These are phyloP conservation scores for Nephromyces sp. DNA, from an alignment of 169 alveolate species.

Conservation along the genomic window DNA sequence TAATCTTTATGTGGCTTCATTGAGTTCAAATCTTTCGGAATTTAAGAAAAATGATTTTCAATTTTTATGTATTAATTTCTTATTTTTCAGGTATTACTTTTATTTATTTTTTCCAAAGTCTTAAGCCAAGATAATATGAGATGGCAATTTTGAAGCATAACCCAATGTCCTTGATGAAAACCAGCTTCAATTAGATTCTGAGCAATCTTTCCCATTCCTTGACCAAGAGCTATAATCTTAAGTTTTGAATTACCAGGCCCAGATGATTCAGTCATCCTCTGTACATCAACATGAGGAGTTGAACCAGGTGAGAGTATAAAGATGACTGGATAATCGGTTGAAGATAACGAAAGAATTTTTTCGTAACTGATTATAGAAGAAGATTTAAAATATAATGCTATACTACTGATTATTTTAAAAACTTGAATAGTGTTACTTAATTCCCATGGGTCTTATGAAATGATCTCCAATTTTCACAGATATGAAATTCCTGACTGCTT, in stretches of 20 bases:
- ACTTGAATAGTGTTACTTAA: slow-evolving; percentile 16
- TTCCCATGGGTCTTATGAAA: slow-evolving; percentile 74
- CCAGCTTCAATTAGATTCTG: slow-evolving; percentile 63
- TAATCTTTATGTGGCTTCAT: slow-evolving; percentile 78
- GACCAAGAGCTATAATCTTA: slow-evolving; percentile 80
- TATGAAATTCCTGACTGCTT: slow-evolving; percentile 81
- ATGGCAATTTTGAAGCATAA: slow-evolving; percentile 85
- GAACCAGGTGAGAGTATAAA: slow-evolving; percentile 88
- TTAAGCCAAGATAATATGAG: slow-evolving; percentile 80
- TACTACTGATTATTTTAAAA: background rate
- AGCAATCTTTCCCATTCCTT: slow-evolving; percentile 83
- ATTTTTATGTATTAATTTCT: background rate
- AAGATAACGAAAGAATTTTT: slow-evolving; percentile 74
- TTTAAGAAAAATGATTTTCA: background rate
- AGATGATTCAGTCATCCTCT: slow-evolving; percentile 70
- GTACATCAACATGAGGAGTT: slow-evolving; percentile 76
- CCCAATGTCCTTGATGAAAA: slow-evolving; percentile 79
- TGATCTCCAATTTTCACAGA: slow-evolving; percentile 53
- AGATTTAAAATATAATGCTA: slow-evolving; percentile 25
- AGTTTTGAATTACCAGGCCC: slow-evolving; percentile 68
- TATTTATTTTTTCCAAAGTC: slow-evolving; percentile 74
- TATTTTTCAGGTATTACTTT: slow-evolving; percentile 21
- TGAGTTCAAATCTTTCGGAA: background rate
- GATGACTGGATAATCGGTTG: slow-evolving; percentile 75
- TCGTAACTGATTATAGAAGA: slow-evolving; percentile 58